A percentile compares a stretch with the other conserved stretches of the same genome.
Conservation (phyloP, 768 basidiomycete genomes). For the Scleroderma citrinum region DNA sequence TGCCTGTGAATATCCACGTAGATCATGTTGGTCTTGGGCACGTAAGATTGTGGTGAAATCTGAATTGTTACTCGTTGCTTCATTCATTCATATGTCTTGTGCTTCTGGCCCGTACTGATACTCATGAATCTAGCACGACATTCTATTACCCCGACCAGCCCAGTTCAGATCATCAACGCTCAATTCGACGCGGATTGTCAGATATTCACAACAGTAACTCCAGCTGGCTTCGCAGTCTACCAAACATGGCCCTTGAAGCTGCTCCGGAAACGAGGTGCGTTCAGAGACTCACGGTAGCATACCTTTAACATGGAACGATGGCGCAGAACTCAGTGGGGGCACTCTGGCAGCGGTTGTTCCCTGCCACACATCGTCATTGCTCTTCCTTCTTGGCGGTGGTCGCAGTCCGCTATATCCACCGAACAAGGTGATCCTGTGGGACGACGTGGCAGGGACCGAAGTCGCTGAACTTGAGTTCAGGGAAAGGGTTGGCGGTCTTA, state of each 20-base stretch:
- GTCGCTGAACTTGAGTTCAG: conserved; percentile 88
- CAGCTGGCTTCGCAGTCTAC: conserved; percentile 81
- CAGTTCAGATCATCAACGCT: conserved; percentile 70
- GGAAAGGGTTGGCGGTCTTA: conserved; percentile 74
- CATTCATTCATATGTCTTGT: conserved; percentile 14
- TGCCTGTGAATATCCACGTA: conserved; percentile 2
- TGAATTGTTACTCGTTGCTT: neutral
- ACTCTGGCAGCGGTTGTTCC: conserved; percentile 75
- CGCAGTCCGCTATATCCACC: conserved; percentile 84
- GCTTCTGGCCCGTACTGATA: conserved; percentile 4
- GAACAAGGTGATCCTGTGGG: conserved; percentile 90
- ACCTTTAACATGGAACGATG: conserved; percentile 13
- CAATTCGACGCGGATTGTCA: conserved; percentile 74
- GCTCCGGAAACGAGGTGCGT: conserved; percentile 73
- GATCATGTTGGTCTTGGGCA: conserved; percentile 1
- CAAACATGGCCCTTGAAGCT: conserved; percentile 69
- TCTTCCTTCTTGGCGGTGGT: conserved; percentile 85
- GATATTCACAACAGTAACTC: conserved; percentile 77
- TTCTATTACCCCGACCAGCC: conserved; percentile 70
- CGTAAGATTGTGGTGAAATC: neutral
- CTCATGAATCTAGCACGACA: conserved; percentile 85
- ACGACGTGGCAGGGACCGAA: conserved; percentile 69
- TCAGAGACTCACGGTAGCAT: neutral
- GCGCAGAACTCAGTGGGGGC: conserved; percentile 68
- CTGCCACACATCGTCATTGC: conserved; percentile 72